Conservation (phyloP, 2,329 filamentous ascomycete genomes). For the Fusarium sp. region DNA sequence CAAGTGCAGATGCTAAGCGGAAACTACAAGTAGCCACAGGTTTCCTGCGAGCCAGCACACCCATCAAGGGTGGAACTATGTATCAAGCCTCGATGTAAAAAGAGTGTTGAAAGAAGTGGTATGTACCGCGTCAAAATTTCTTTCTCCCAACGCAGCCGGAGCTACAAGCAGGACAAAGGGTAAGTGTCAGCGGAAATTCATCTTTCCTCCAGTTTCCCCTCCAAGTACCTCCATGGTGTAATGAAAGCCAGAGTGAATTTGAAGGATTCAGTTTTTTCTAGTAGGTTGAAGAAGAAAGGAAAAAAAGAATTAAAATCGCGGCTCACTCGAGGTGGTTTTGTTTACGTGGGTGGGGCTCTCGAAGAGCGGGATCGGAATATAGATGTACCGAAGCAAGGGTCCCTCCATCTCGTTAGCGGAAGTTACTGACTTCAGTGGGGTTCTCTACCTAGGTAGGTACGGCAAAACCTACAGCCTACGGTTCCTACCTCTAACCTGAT, state of each 20-base stretch:
- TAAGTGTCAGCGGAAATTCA: conserved; percentile 58
- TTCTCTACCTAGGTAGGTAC: too few species aligned
- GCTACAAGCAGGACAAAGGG: conserved; percentile 57
- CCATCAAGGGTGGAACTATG: background rate
- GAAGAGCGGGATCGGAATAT: conserved; percentile 44
- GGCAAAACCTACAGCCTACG: background rate
- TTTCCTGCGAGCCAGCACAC: background rate
- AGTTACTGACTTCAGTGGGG: background rate
- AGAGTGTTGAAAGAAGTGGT: conserved; percentile 1
- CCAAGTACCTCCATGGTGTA: conserved; percentile 64
- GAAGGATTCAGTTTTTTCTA: conserved; percentile 62
- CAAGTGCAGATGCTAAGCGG: background rate
- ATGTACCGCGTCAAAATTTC: conserved; percentile 54
- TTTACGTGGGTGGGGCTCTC: conserved; percentile 11
- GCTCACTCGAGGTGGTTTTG: conserved; percentile 28
- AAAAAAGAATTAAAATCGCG: conserved; percentile 36
- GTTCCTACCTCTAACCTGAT: background rate
- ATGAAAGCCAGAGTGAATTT: conserved; percentile 76
- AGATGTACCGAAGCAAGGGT: conserved; percentile 32
- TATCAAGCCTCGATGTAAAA: background rate
- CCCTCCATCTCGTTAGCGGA: background rate
- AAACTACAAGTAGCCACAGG: background rate
- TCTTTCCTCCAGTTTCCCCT: conserved; percentile 81
- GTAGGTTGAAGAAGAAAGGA: conserved; percentile 54
- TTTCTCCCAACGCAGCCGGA: conserved; percentile 51